phyloP scores from a whole-genome alignment of 202 grass and related monocot species.

The Carex arenaria region DNA sequence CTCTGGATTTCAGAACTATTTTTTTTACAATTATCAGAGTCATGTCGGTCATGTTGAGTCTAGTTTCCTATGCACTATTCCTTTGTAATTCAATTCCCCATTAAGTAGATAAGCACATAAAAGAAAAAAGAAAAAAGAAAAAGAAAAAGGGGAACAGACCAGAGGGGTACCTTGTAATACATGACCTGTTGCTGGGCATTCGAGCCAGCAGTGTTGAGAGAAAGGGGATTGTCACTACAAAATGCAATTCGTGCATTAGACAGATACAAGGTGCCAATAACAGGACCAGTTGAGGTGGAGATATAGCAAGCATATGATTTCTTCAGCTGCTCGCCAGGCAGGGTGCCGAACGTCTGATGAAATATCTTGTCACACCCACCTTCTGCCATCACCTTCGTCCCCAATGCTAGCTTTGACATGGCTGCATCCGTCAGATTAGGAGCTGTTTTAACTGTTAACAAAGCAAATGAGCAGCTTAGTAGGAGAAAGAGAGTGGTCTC shows the following conservation, averaged over 20 bases:
- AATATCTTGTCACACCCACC: conserved; percentile 80
- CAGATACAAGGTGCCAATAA: conserved; percentile 89
- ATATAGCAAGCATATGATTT: conserved; percentile 95
- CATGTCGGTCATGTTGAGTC: not conserved
- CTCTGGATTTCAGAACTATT: not conserved
- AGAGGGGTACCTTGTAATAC: conserved; percentile 59
- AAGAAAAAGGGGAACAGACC: not conserved
- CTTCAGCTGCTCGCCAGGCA: conserved; percentile 67
- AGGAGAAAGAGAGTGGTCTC: not conserved
- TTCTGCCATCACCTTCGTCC: conserved; percentile 92
- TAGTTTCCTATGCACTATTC: not conserved
- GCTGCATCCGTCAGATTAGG: conserved; percentile 83
- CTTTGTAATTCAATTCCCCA: not conserved
- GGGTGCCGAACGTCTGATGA: conserved; percentile 60
- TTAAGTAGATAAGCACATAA: not conserved
- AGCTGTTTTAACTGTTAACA: conserved; percentile 58
- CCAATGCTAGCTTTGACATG: conserved; percentile 69
- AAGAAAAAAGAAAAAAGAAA: not conserved
- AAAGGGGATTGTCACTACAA: conserved; percentile 79
- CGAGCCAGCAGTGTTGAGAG: conserved; percentile 27
- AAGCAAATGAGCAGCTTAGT: not conserved
- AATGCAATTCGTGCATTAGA: conserved; percentile 80
- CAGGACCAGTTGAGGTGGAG: conserved; percentile 78
- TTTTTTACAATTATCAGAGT: not conserved
- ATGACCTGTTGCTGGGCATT: conserved; percentile 32